Evolutionary conservation across 139 green algal genomes (phyloP), one percentile per base, ranked within the genome.

Genomic region (Helicosporidium sp.): DNA sequence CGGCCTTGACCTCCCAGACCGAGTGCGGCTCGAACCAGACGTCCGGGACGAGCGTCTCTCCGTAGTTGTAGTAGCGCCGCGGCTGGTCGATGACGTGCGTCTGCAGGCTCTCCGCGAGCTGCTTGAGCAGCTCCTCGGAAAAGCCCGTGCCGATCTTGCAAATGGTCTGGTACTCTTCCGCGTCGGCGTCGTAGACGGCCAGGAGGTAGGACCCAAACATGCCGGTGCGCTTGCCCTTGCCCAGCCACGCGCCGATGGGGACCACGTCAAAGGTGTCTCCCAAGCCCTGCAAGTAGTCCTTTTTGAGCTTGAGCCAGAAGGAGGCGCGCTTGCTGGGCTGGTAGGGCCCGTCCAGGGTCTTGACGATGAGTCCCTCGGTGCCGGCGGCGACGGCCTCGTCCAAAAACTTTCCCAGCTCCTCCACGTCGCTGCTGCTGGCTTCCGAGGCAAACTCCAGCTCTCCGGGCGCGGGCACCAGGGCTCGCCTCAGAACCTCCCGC

Each of bases 301-400:
- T 95, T 70, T 97, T 95, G 13, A 97, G 63, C 65, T 95, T 94
- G 22, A 94, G 78, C 85, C 86, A 96, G 68, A 94, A 80, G 26
- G 50, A 63, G 24, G 72, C 80, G 51, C 79, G 70, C 49, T 79
- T 80, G 47, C 61, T 73, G n/a, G 87, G 87, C 78, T 96, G 82
- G 64, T 98, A 96, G 0, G 31, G 51, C 46, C 43, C 52, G 17
- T 35, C 60, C 26, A 62, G 23, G 0, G 79, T 92, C 69, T 98
- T 98, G 7, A 98, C 83, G 47, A 97, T 95, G 3, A 95, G 70
- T 0, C 88, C 88, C 68, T 97, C 88, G 0, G 86, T 95, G 46
- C 74, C 76, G 3, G 60, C 68, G 16, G 70, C 66, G 13, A 95
- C 77, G 13, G 83, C 65, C 36, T 93, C 83, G 43, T 92, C 70